Conservation (phyloP, 176 grass and related monocot species). For the Tuctoria greenei region DNA sequence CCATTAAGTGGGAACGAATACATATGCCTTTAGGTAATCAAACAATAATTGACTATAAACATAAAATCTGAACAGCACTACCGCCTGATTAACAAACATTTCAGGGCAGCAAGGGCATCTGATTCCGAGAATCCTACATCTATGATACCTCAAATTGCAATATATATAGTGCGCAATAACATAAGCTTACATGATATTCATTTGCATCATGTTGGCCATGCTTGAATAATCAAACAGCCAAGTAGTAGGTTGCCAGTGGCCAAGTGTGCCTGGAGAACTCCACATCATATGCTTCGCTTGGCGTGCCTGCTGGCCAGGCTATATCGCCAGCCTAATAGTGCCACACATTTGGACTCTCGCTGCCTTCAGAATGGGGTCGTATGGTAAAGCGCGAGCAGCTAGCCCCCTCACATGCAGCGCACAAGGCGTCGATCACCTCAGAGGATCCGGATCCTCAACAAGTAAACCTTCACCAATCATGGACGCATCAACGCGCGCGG, state of each 20-base stretch:
- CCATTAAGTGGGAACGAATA: neutral
- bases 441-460: conserved; percentile 2
- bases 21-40: neutral
- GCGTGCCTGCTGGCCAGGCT: neutral
- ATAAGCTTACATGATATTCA: neutral
- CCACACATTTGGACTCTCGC: neutral
- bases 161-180: neutral
- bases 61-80: neutral
- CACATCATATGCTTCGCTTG: conserved; percentile 37
- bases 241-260: conserved; percentile 35
- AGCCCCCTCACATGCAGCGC: conserved; percentile 37
- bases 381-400: neutral
- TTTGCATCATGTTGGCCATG: conserved; percentile 7
- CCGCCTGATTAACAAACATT: neutral
- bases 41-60: neutral
- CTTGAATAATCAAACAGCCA: conserved; percentile 14
- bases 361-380: neutral
- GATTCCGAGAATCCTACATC: neutral
- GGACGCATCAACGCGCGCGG: neutral
- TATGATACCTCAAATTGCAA: conserved; percentile 6
- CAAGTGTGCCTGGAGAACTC: conserved; percentile 36
- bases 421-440: conserved; percentile 30
- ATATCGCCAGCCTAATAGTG: conserved; percentile 13
- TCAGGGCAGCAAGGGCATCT: no score
- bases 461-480: conserved; percentile 46